phyloP scores from a whole-genome alignment of 2,329 filamentous ascomycete species.

The Aspergillus sp. region DNA sequence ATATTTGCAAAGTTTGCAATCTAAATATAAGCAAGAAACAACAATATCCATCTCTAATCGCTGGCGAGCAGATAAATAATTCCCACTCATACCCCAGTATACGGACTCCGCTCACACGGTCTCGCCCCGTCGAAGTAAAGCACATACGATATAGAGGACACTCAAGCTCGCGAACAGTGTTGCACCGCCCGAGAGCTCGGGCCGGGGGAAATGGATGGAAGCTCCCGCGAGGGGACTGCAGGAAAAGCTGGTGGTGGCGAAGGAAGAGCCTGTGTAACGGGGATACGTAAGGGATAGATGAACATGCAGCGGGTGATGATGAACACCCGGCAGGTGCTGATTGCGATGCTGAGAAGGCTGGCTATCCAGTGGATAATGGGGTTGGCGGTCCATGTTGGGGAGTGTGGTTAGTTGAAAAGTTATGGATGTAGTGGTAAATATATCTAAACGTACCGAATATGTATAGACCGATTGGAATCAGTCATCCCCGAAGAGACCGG shows the following conservation, averaged over 20 bases:
- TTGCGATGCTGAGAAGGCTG: slow-evolving; percentile 39
- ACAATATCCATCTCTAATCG: neutral
- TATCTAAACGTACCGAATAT: slow-evolving; percentile 10
- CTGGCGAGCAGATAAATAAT: neutral
- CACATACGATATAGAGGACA: no score
- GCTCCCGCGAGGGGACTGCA: no score
- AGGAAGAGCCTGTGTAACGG: slow-evolving; percentile 34
- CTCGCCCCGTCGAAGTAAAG: no score
- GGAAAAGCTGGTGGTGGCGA: slow-evolving; percentile 36
- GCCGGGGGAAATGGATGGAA: no score
- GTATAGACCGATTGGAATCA: neutral
- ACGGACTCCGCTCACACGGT: neutral
- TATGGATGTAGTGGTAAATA: no score
- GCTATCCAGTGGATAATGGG: slow-evolving; percentile 38
- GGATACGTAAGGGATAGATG: slow-evolving; percentile 37
- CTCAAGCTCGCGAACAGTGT: no score
- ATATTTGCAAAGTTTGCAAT: no score
- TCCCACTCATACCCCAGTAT: neutral
- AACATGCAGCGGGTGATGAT: slow-evolving; percentile 46
- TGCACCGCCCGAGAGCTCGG: no score
- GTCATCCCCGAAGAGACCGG: neutral
- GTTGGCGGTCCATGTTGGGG: slow-evolving; percentile 50
- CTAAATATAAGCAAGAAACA: no score
- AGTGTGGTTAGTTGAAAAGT: no score
- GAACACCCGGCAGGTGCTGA: slow-evolving; percentile 41